Percentiles rank a stretch among this genome's conserved stretches.
Conservation (phyloP, 1,284 basidiomycete genomes). For the Fomitopsis palustris region DNA sequence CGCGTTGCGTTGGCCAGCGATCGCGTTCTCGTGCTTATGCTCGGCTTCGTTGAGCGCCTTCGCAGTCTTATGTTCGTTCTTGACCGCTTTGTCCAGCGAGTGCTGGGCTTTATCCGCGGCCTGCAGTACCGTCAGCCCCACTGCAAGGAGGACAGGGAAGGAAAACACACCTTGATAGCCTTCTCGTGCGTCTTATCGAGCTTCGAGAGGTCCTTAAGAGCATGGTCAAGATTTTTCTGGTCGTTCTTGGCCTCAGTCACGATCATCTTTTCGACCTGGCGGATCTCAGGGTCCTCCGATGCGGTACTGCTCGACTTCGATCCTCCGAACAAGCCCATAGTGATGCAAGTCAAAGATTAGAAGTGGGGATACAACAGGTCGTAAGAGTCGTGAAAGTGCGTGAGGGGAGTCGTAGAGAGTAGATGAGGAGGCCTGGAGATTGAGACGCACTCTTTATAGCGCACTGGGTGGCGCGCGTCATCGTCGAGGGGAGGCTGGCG, state of each 20-base stretch:
- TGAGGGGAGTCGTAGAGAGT: background rate
- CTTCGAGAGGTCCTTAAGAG: slow-evolving; percentile 42
- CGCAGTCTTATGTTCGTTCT: slow-evolving; percentile 43
- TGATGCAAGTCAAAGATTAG: background rate
- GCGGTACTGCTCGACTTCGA: slow-evolving; percentile 16
- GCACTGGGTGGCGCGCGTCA: background rate
- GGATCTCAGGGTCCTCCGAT: slow-evolving; percentile 27
- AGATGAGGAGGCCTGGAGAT: background rate
- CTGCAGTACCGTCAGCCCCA: slow-evolving; percentile 25
- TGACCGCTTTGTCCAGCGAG: slow-evolving; percentile 42
- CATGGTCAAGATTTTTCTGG: slow-evolving; percentile 40
- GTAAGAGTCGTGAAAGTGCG: background rate
- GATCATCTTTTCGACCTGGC: slow-evolving; percentile 45
- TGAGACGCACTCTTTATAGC: background rate
- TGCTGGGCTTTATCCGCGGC: slow-evolving; percentile 40
- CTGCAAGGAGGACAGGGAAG: background rate
- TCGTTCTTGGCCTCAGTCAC: slow-evolving; percentile 44
- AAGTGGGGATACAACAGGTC: background rate
- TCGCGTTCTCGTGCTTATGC: slow-evolving; percentile 45
- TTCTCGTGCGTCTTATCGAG: slow-evolving; percentile 45
- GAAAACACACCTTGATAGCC: slow-evolving; percentile 41
- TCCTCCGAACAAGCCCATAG: slow-evolving; percentile 23
- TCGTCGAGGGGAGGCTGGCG: background rate
- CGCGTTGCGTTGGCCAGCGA: slow-evolving; percentile 39
- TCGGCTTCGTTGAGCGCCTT: slow-evolving; percentile 45